Base-by-base conservation (phyloP, 495 filamentous ascomycete genomes). In the Xanthoparmelia taractica region DNA sequence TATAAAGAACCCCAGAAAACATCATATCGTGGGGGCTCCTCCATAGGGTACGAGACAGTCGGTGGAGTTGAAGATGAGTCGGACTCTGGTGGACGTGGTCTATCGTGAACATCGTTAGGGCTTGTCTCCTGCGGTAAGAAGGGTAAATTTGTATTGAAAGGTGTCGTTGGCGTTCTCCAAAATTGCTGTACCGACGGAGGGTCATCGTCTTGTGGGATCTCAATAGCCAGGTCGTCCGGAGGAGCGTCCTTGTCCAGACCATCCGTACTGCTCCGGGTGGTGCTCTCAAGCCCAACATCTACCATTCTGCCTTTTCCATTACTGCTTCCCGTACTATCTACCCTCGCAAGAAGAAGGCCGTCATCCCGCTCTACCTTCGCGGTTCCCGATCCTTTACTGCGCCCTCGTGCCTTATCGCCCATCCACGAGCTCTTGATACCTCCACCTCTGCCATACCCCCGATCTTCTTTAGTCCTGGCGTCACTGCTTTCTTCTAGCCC, bases 161-260 rank as follows among this genome's bases (percentile, higher is more conserved):
- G 72, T 36, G 70, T 63, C 36, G 70, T 68, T 3, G 84, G 80
- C 41, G 76, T 73, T 67, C 79, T 82, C 63, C 86, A 76, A 72
- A 97, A 96, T 65, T 87, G 83, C 69, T 97, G 94, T 66, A 96
- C 89, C 13, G 91, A 84, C 27, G 92, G 89, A n/a, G 91, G 88
- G 43, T 85, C 81, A 58, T 88, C 85, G 63, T 89, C 84, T n/a
- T 68, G 72, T 10, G 79, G 73, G 37, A 78, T 77, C 65, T 87
- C 82, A 57, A 80, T 75, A 66, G 76, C 77, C 60, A 84, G 74
- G 64, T 84, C 85, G 33, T 80, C 80, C 13, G 87, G 82, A 15
- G 85, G 82, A 8, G 85, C 83, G 63, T 79, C 78, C 40, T 77
- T 77, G 37, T 85, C 79, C 36, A 72, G 65, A 52, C 80, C 74